Conservation (phyloP, 2,329 filamentous ascomycete species). For the Ceratocystis ficicola region DNA sequence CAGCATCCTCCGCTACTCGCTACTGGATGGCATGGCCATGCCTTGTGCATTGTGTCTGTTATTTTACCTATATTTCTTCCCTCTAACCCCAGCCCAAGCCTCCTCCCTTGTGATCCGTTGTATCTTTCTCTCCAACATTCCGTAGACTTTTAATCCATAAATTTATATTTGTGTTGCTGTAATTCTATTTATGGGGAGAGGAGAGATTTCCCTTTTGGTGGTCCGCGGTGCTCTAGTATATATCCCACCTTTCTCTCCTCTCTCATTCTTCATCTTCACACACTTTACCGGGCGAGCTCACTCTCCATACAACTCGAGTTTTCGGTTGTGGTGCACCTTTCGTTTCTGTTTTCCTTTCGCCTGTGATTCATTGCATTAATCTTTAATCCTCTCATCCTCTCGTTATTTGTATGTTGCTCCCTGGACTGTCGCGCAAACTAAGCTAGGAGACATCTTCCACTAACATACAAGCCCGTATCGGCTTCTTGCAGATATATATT, state of each 20-base stretch:
- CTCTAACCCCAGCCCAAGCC: background rate
- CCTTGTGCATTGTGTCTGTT: background rate
- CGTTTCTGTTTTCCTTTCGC: background rate
- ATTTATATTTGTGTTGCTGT: no score
- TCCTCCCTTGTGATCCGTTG: no score
- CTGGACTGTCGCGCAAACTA: background rate
- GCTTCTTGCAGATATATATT: background rate
- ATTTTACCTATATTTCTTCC: background rate
- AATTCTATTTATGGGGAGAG: no score
- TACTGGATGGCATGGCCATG: background rate
- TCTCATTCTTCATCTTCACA: background rate
- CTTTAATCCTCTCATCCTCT: background rate
- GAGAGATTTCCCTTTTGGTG: background rate
- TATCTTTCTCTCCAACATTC: no score
- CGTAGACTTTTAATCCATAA: no score
- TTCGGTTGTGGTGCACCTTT: background rate
- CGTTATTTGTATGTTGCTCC: background rate
- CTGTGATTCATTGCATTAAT: conserved; percentile 1
- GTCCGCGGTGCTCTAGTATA: background rate
- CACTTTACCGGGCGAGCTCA: background rate
- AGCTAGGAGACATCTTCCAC: background rate
- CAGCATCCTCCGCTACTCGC: background rate
- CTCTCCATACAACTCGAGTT: no score
- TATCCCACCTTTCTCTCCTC: background rate
- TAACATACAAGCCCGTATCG: background rate